A percentile compares a stretch with the other conserved stretches of the same genome.
These are phyloP conservation scores for Hypoxylon lienhwacheense DNA, from an alignment of 495 filamentous ascomycete species.

Conservation along the genomic window DNA sequence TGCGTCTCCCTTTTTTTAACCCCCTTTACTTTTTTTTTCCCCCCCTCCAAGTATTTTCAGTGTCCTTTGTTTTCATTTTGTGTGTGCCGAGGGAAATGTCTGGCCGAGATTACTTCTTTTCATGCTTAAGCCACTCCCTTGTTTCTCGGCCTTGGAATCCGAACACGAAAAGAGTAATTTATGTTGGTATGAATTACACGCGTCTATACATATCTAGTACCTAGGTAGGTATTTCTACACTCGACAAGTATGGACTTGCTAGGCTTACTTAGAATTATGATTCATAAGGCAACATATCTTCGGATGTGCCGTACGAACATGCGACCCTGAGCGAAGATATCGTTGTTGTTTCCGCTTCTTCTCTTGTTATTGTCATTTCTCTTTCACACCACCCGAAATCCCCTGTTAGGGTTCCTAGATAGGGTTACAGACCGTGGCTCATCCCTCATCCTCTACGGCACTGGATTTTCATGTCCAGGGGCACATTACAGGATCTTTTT, in stretches of 20 bases:
- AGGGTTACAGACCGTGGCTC: conserved; percentile 26
- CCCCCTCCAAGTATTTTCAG: neutral
- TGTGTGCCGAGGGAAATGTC: conserved; percentile 18
- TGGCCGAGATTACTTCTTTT: conserved; percentile 30
- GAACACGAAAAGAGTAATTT: conserved; percentile 17
- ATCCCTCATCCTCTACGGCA: conserved; percentile 14
- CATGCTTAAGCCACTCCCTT: conserved; percentile 28
- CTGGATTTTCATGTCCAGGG: conserved; percentile 7
- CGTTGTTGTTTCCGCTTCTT: neutral
- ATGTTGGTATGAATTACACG: neutral
- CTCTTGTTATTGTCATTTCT: conserved; percentile 1
- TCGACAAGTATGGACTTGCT: conserved; percentile 1
- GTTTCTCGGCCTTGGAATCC: conserved; percentile 19
- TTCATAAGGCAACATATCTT: too few species aligned
- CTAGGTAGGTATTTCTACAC: too few species aligned
- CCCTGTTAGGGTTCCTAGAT: conserved; percentile 28
- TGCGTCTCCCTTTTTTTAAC: conserved; percentile 5
- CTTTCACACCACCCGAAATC: too few species aligned
- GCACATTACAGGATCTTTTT: conserved; percentile 32
- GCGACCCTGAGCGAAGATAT: neutral
- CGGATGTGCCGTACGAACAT: too few species aligned
- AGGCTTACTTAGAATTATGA: neutral
- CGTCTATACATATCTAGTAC: too few species aligned
- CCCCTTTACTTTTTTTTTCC: neutral
- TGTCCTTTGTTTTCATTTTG: conserved; percentile 17